Evolutionary conservation across 768 basidiomycete genomes (phyloP), one percentile per base, ranked within the genome.

Genomic region (Termitomyces eurrhizus): DNA sequence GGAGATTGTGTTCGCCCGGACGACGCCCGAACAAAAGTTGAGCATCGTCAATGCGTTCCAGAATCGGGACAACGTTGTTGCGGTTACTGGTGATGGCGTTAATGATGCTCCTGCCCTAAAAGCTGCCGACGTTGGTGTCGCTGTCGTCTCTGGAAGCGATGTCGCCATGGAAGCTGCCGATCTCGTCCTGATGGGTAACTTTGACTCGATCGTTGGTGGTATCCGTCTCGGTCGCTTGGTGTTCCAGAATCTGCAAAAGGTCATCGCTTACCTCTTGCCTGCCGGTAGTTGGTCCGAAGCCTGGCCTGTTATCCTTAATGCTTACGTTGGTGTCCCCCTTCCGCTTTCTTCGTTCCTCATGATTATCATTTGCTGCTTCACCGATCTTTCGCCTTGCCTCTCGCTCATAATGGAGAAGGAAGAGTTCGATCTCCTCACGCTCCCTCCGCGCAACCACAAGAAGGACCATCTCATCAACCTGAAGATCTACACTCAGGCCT

Each of bases 281-380:
- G 78, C 81, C n/a, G 81, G 83, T 39, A 80, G 80, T 26, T 87
- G 85, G 73, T 80, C 83, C 21, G 84, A 87, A 63, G 78, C 85
- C 59, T 79, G 84, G 74, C 75, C 74, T 0, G 83, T 88, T 53
- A 73, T 87, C 12, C 60, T 79, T 51, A 86, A 84, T 58, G 81
- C 84, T 46, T 70, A 85, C 64, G 67, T 86, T 39, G 86, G 86
- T 58, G 80, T 87, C 68, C 86, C 85, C 55, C 78, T 84, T 52
- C 73, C 82, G 7, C 73, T 87, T 42, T 81, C 80, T 64, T 81
- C 83, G 4, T 65, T 65, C 61, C 65, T 65, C 58, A 65, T 65
- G 65, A 59, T 65, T 55, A 63, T 66, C 35, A 66, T 66, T 26
- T 66, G 65, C 44, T 66, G 65, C 42, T 66, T 66, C 56, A 66